Conservation (phyloP, 768 basidiomycete species). For the Suillus lakei region DNA sequence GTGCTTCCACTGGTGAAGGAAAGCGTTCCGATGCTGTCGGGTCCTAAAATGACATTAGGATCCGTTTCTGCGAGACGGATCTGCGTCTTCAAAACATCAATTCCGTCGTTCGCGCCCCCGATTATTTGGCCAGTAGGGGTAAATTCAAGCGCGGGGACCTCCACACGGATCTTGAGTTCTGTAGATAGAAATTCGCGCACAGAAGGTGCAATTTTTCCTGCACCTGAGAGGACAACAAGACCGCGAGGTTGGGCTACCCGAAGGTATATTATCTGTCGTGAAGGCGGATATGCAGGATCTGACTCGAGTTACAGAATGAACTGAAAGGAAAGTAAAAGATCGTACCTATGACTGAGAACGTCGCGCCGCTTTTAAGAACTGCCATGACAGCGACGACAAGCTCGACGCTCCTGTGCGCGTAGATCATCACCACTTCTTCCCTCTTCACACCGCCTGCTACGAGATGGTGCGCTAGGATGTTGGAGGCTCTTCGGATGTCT, state of each 20-base stretch:
- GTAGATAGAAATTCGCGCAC: constrained; percentile 83
- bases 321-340: constrained; percentile 6
- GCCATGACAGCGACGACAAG: constrained; percentile 98
- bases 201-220: constrained; percentile 76
- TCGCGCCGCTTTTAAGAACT: constrained; percentile 92
- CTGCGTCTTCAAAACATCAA: constrained; percentile 67
- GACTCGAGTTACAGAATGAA: constrained; percentile 9
- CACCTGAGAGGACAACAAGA: constrained; percentile 88
- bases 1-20: constrained; percentile 98
- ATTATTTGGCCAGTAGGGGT: constrained; percentile 62
- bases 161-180: constrained; percentile 84
- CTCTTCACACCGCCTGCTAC: constrained; percentile 83
- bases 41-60: constrained; percentile 86
- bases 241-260: constrained; percentile 92
- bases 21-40: constrained; percentile 91
- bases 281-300: constrained; percentile 98
- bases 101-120: constrained; percentile 57
- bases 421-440: constrained; percentile 98
- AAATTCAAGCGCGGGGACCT: constrained; percentile 89
- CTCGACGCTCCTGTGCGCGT: constrained; percentile 95
- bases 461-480: constrained; percentile 89
- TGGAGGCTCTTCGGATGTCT: constrained; percentile 82
- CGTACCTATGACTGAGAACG: constrained; percentile 95
- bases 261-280: constrained; percentile 91
- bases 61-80: constrained; percentile 65